A percentile compares a stretch with the other conserved stretches of the same genome.
These are phyloP conservation scores for Microglena sp. DNA, from an alignment of 139 green algal species.

Conservation along the genomic window DNA sequence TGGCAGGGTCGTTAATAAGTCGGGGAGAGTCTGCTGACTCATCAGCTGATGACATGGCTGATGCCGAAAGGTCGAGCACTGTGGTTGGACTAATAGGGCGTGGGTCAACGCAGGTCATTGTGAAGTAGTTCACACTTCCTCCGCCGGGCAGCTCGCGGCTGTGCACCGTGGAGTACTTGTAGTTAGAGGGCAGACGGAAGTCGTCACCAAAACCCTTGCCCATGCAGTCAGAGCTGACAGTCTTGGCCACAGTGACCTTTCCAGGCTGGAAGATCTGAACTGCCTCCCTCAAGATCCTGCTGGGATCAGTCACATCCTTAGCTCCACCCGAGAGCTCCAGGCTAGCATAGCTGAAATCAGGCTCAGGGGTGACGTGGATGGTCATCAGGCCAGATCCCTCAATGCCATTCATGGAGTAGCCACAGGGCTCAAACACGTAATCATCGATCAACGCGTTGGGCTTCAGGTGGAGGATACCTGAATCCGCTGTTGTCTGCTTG, in stretches of 20 bases:
- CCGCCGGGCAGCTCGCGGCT: too few species aligned
- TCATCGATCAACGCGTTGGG: conserved; percentile 80
- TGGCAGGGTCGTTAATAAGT: too few species aligned
- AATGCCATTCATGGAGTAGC: conserved; percentile 96
- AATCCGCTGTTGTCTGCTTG: conserved; percentile 42
- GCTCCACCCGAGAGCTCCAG: conserved; percentile 76
- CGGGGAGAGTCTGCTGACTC: too few species aligned
- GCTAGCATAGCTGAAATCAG: conserved; percentile 81
- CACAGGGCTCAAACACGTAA: conserved; percentile 97
- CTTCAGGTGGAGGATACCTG: conserved; percentile 65
- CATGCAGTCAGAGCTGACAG: too few species aligned
- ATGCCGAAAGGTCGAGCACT: too few species aligned
- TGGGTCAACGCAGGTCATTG: too few species aligned
- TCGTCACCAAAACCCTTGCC: too few species aligned
- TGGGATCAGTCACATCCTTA: conserved; percentile 20
- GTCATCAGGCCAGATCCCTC: conserved; percentile 69
- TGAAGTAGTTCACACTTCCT: too few species aligned
- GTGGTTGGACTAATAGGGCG: too few species aligned
- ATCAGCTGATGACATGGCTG: too few species aligned
- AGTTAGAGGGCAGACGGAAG: too few species aligned
- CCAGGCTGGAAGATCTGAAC: conserved; percentile 43
- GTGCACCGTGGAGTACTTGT: too few species aligned
- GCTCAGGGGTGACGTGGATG: conserved; percentile 96
- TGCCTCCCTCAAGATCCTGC: conserved; percentile 22
- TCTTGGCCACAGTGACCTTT: conserved; percentile 32